Evolutionary conservation across 768 basidiomycete genomes (phyloP), one percentile per base, ranked within the genome.

Genomic region (Suillus subalutaceus): DNA sequence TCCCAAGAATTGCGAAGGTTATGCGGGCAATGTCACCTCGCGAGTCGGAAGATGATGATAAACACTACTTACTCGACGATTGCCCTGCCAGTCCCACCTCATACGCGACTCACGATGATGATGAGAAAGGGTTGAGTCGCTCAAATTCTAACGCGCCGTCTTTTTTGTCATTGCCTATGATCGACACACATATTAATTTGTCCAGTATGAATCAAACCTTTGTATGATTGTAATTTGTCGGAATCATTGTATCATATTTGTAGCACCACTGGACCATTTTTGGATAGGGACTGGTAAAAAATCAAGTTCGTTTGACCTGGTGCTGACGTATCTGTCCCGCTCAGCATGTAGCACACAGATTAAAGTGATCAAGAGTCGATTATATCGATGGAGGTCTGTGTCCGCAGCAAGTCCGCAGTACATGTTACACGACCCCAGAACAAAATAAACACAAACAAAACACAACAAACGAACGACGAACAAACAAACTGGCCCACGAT

Each of bases 1-100:
- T 88, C 72, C 74, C 76, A 55, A 74, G 72, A 2, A 78, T 81
- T 7, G 80, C 81, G 32, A 71, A 76, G 46, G 70, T 71, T 26
- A 57, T 77, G 18, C 66, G 62, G 52, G 65, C 75, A 52, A 59
- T 50, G 5, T 5, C 73, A 6, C 41, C 23, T 23, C 75, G 73
- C 23, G 65, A 41, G 2, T 70, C 72, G 1, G 7, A 66, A 43
- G 37, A 0, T 30, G 75, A 72, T 2, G 73, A 76, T 20, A 75
- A 67, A 68, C 50, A 15, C 13, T 16, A 53, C 32, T 7, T 78
- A 16, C 61, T 78, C 59, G 72, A 68, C 12, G 69, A 75, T 10
- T 63, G 66, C 1, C 8, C 37, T 18, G 13, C 53, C 5, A 41
- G 59, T 60, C 41, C 59, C 6, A 7, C 12, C 20, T 44, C 59